Percentiles rank a stretch among this genome's conserved stretches.
Evolutionary conservation across 2,329 filamentous ascomycete genomes (phyloP).

Genomic region (Torrubiellomyces zombiae): DNA sequence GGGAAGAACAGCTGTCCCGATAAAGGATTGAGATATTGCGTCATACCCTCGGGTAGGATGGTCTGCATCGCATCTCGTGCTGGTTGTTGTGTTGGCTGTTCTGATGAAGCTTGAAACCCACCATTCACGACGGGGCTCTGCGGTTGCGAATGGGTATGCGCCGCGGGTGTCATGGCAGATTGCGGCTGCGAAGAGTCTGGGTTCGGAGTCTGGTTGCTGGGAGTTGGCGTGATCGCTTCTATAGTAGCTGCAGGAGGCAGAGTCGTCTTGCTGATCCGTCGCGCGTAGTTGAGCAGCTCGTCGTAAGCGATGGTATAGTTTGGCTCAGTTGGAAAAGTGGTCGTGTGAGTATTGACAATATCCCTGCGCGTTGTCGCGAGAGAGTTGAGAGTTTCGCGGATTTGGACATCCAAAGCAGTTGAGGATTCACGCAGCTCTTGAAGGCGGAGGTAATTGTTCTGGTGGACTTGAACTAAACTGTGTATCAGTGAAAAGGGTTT

Average conservation of each 20-base stretch:
- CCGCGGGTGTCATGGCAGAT: slow-evolving; percentile 15
- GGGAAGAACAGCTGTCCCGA: slow-evolving; percentile 50
- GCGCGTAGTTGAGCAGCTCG: slow-evolving; percentile 62
- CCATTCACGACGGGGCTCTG: slow-evolving; percentile 20
- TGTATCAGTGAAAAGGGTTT: too few relatives aligned
- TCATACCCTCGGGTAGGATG: slow-evolving; percentile 30
- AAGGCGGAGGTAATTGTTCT: slow-evolving; percentile 56
- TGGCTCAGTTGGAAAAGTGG: slow-evolving; percentile 32
- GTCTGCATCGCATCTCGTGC: slow-evolving; percentile 17
- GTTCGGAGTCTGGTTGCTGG: slow-evolving; percentile 14
- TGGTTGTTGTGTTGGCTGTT: slow-evolving; percentile 17
- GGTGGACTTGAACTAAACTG: slow-evolving; percentile 54
- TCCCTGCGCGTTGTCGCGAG: slow-evolving; percentile 60
- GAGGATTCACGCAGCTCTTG: slow-evolving; percentile 50
- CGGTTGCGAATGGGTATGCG: slow-evolving; percentile 15
- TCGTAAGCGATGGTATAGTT: slow-evolving; percentile 47
- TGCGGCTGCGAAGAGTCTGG: slow-evolving; percentile 14
- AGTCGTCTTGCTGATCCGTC: slow-evolving; percentile 65
- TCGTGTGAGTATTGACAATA: slow-evolving; percentile 45
- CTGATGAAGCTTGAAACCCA: slow-evolving; percentile 11
- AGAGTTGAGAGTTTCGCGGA: slow-evolving; percentile 52
- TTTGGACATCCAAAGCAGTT: slow-evolving; percentile 49
- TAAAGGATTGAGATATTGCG: slow-evolving; percentile 36
- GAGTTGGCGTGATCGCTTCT: slow-evolving; percentile 18
- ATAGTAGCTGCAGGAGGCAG: slow-evolving; percentile 45